phyloP scores from a whole-genome alignment of 2,329 filamentous ascomycete species.

The Thelonectria discophora region DNA sequence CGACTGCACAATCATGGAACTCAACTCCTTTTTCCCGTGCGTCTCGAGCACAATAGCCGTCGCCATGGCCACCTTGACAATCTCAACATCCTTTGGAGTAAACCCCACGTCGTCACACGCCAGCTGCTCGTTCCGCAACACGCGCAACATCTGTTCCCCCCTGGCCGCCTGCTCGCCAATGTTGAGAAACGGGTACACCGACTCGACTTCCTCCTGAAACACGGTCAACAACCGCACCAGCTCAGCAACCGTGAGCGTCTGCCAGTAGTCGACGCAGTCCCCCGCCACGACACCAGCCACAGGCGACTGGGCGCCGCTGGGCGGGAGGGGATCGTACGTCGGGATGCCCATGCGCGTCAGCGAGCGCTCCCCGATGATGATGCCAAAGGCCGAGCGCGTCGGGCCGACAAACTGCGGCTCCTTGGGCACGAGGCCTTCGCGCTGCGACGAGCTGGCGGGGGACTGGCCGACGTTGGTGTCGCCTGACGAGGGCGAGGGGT shows the following conservation, averaged over 20 bases:
- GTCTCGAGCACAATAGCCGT: slow-evolving; percentile 46
- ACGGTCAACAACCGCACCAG: slow-evolving; percentile 46
- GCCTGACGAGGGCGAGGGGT: slow-evolving; percentile 20
- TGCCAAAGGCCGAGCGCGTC: slow-evolving; percentile 47
- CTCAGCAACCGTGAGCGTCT: slow-evolving; percentile 38
- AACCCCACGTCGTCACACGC: slow-evolving; percentile 1
- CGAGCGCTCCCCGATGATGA: slow-evolving; percentile 48
- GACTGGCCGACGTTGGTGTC: slow-evolving; percentile 28
- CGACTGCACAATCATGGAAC: slow-evolving; percentile 41
- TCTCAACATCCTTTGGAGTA: slow-evolving; percentile 43
- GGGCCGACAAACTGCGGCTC: slow-evolving; percentile 50
- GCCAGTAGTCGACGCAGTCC: slow-evolving; percentile 37
- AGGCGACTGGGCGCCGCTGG: slow-evolving; percentile 38
- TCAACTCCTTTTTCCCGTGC: slow-evolving; percentile 43
- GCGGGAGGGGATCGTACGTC: slow-evolving; percentile 36
- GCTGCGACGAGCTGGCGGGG: slow-evolving; percentile 26
- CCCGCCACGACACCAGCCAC: slow-evolving; percentile 9
- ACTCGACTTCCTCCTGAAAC: slow-evolving; percentile 53
- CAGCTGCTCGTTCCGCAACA: slow-evolving; percentile 27
- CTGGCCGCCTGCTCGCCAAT: slow-evolving; percentile 40
- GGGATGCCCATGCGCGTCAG: slow-evolving; percentile 49
- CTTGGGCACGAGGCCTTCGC: slow-evolving; percentile 37
- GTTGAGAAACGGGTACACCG: slow-evolving; percentile 48
- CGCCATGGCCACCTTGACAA: slow-evolving; percentile 48
- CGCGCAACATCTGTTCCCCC: slow-evolving; percentile 40